phyloP scores from a whole-genome alignment of 306 rosid species.

The Arachis hypogaea region DNA sequence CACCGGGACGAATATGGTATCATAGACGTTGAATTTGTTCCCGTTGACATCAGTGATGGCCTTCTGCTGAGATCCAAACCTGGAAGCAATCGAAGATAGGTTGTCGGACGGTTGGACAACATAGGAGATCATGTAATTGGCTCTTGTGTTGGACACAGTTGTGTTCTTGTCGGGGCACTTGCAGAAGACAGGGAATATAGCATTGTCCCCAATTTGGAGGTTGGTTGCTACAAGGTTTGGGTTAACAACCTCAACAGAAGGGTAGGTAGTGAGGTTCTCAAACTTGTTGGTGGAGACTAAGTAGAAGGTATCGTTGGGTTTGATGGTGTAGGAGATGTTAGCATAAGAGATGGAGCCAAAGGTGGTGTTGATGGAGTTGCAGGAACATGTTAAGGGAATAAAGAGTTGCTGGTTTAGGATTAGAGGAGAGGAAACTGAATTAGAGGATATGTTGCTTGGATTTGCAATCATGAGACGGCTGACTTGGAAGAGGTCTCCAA shows the following conservation, averaged over 20 bases:
- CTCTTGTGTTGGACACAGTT: slow-evolving; percentile 33
- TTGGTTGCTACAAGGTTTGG: slow-evolving; percentile 57
- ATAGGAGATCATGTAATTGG: slow-evolving; percentile 61
- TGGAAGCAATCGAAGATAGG: slow-evolving; percentile 57
- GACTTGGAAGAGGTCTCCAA: slow-evolving; percentile 76
- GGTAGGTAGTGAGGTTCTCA: slow-evolving; percentile 72
- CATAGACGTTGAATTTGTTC: slow-evolving; percentile 31
- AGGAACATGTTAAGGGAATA: slow-evolving; percentile 72
- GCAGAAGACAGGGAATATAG: slow-evolving; percentile 74
- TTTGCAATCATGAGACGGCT: slow-evolving; percentile 67
- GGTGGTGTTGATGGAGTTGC: slow-evolving; percentile 55
- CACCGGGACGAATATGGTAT: slow-evolving; percentile 75
- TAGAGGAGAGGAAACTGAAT: slow-evolving; percentile 54
- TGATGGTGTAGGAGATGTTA: slow-evolving; percentile 63
- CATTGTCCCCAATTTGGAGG: slow-evolving; percentile 52
- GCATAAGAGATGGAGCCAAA: slow-evolving; percentile 68
- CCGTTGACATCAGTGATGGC: slow-evolving; percentile 54
- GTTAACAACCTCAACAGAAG: slow-evolving; percentile 66
- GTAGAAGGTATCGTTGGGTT: slow-evolving; percentile 56
- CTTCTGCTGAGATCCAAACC: slow-evolving; percentile 42
- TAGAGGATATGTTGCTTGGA: slow-evolving; percentile 69
- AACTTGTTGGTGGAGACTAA: slow-evolving; percentile 48
- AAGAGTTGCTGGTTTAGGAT: slow-evolving; percentile 60
- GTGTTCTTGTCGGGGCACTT: slow-evolving; percentile 62
- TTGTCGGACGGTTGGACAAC: slow-evolving; percentile 74